Conservation (phyloP, 2,329 filamentous ascomycete species). For the Calcarisporium arbuscula region DNA sequence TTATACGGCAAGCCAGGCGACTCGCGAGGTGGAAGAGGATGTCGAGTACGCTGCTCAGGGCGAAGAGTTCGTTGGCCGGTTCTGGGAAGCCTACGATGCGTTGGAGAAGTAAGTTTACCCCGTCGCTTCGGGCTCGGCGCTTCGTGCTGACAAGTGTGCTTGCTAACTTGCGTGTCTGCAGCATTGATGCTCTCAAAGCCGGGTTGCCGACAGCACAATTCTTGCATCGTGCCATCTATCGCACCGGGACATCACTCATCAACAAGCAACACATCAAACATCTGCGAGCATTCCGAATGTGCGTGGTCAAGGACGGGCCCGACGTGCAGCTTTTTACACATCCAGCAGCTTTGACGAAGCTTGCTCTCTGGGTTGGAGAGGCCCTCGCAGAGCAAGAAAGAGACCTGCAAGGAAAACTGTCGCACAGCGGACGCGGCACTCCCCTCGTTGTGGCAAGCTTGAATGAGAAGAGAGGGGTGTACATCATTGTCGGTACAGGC, state of each 20-base stretch:
- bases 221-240: conserved; percentile 85
- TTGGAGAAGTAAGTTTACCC: conserved; percentile 53
- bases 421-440: conserved; percentile 64
- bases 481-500: conserved; percentile 88
- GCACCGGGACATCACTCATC: conserved; percentile 83
- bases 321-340: conserved; percentile 90
- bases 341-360: conserved; percentile 84
- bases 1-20: conserved; percentile 21
- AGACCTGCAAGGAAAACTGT: conserved; percentile 63
- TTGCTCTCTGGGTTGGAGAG: conserved; percentile 91
- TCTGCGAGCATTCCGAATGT: conserved; percentile 87
- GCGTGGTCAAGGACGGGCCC: conserved; percentile 89
- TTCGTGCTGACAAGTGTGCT: not conserved
- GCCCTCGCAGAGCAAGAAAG: conserved; percentile 85
- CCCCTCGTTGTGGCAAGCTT: conserved; percentile 87
- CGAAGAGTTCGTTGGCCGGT: conserved; percentile 60
- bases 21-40: conserved; percentile 39
- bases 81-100: conserved; percentile 68
- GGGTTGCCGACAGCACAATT: conserved; percentile 81
- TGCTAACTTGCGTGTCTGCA: conserved; percentile 22
- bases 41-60: conserved; percentile 44
- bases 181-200: conserved; percentile 68
- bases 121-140: too few species aligned
- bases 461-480: conserved; percentile 80
- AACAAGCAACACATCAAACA: conserved; percentile 93